A percentile compares a stretch with the other conserved stretches of the same genome.
Evolutionary conservation across 768 basidiomycete genomes (phyloP).

Genomic region (Serendipita sp.): DNA sequence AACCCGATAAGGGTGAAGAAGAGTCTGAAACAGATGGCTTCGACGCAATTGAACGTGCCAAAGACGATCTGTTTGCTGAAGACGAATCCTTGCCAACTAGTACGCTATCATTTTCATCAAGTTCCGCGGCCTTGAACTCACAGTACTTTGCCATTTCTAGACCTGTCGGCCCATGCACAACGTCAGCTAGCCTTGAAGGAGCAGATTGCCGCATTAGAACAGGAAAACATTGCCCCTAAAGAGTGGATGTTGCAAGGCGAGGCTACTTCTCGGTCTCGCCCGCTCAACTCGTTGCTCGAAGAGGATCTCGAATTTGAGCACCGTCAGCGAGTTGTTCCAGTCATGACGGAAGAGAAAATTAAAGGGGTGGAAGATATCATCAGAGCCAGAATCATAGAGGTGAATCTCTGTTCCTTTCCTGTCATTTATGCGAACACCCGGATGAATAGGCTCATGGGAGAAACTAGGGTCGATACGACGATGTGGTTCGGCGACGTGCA

Average conservation of each 20-base stretch:
- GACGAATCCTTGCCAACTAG: slow-evolving; percentile 28
- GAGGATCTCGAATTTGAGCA: slow-evolving; percentile 94
- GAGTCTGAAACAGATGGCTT: slow-evolving; percentile 26
- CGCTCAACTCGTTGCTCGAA: slow-evolving; percentile 81
- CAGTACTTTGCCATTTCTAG: slow-evolving; percentile 20
- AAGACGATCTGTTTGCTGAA: slow-evolving; percentile 67
- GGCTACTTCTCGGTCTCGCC: slow-evolving; percentile 63
- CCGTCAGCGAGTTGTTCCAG: slow-evolving; percentile 68
- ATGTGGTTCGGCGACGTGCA: slow-evolving; percentile 50
- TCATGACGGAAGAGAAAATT: slow-evolving; percentile 80
- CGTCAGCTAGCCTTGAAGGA: slow-evolving; percentile 56
- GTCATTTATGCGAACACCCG: background rate
- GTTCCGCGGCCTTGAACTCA: slow-evolving; percentile 7
- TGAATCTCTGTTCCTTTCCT: slow-evolving; percentile 16
- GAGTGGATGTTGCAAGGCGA: slow-evolving; percentile 92
- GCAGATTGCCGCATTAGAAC: slow-evolving; percentile 70
- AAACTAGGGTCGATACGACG: slow-evolving; percentile 53
- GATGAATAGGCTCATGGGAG: background rate
- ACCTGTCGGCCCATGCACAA: slow-evolving; percentile 64
- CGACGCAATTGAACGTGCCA: slow-evolving; percentile 43
- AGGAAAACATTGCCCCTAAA: slow-evolving; percentile 75
- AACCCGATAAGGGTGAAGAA: slow-evolving; percentile 20
- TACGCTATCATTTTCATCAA: background rate
- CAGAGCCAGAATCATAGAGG: slow-evolving; percentile 73
- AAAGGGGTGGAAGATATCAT: slow-evolving; percentile 76